Conservation (phyloP, 2,329 filamentous ascomycete species). For the Zasmidium angulare region DNA sequence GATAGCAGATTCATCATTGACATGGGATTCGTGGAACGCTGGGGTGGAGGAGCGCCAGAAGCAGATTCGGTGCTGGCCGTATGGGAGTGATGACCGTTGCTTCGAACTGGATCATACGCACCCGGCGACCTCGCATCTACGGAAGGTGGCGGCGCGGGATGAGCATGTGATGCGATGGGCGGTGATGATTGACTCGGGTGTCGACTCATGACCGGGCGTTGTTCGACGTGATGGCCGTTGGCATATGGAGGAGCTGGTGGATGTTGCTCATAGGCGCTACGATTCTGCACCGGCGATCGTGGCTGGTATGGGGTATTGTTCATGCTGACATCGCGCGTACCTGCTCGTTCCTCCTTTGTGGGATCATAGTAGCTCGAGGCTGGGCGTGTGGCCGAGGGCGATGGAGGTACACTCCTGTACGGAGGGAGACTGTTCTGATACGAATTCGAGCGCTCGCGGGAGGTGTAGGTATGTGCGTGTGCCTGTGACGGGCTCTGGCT, state of each 20-base stretch:
- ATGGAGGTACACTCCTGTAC: constrained; percentile 36
- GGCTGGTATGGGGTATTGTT: constrained; percentile 41
- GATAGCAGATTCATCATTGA: constrained; percentile 94
- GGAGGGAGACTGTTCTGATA: constrained; percentile 23
- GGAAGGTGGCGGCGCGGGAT: constrained; percentile 28
- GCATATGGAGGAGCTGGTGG: constrained; percentile 22
- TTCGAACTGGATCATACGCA: constrained; percentile 29
- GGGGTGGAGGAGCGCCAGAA: constrained; percentile 35
- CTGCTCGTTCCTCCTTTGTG: constrained; percentile 46
- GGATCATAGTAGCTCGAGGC: constrained; percentile 52
- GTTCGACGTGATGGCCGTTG: constrained; percentile 26
- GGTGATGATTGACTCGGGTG: constrained; percentile 30
- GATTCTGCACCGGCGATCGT: constrained; percentile 30
- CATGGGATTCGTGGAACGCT: constrained; percentile 80
- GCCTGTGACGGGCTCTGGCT: neutral
- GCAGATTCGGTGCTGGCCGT: constrained; percentile 25
- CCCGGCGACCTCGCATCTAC: constrained; percentile 39
- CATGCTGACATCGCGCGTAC: constrained; percentile 31
- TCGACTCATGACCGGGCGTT: constrained; percentile 19
- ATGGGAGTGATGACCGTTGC: constrained; percentile 31
- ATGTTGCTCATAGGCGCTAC: constrained; percentile 20
- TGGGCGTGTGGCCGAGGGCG: constrained; percentile 32
- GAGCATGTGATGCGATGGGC: constrained; percentile 25
- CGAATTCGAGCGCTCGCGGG: constrained; percentile 32
- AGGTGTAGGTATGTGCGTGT: constrained; percentile 26